Evolutionary conservation across 2,329 filamentous ascomycete genomes (phyloP), one percentile per base, ranked within the genome.

Genomic region (Ceratocystis diversiconidia): DNA sequence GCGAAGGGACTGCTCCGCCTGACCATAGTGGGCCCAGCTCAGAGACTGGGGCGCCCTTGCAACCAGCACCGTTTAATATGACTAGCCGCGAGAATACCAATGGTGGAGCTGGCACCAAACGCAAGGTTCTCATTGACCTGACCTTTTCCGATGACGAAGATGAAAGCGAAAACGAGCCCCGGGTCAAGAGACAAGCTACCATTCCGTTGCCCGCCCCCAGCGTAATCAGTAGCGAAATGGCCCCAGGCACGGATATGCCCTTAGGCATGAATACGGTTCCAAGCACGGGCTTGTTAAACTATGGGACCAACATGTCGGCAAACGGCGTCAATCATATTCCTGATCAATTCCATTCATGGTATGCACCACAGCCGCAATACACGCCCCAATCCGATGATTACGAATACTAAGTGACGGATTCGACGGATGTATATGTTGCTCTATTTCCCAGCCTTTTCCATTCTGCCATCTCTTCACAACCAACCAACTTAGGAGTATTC

Each of bases 101-200:
- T 43, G 73, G 71, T 15, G 72, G 74, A 25, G 74, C 69, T 43
- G 77, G 77, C 68, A 72, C 72, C 65, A 84, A 84, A 72, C 77
- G 82, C 25, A 75, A 78, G 1, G 78, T 81, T 57, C 79, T 85
- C 1, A 85, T 85, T 68, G 83, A 85, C 69, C 73, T 86, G 68
- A 85, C 83, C 0, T 72, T 82, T 5, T 82, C 80, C 63, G 82
- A 82, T 66, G 80, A 83, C 57, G 81, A 83, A 64, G 65, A 67
- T n/a, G 79, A 82, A 48, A 78, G 79, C 22, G 76, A 78, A 59
- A 78, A 79, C 19, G 76, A 78, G 60, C 74, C 77, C 3, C 74
- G 79, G 1, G 68, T 74, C 4, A 84, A 85, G 73, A 76, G 81
- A 61, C 78, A 79, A 68, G 74, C 66, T 17, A 61, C 61, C 5